Percentiles rank a stretch among this genome's conserved stretches.
Evolutionary conservation across 805 yeast species (phyloP).

Genomic region (Debaryomyces prosopidis): DNA sequence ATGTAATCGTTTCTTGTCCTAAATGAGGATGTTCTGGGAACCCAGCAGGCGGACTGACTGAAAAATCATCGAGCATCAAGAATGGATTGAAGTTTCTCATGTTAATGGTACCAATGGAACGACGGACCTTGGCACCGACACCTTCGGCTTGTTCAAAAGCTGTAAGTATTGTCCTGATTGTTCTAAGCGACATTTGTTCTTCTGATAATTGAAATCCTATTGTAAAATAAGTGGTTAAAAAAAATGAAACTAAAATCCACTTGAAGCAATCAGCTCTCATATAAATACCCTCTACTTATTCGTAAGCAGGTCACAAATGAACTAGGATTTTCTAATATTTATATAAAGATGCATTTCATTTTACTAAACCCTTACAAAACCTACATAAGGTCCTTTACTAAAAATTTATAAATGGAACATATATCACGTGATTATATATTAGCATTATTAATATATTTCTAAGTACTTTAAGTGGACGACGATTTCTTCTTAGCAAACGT

Average conservation of each 20-base stretch:
- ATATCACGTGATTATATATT: not conserved
- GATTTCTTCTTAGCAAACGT: constrained; percentile 40
- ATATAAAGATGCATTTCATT: too few species aligned
- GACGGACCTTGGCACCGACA: constrained; percentile 81
- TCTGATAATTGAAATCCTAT: not conserved
- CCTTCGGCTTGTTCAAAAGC: constrained; percentile 82
- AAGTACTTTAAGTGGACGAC: too few species aligned
- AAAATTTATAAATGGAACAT: not conserved
- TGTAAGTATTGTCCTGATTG: constrained; percentile 29
- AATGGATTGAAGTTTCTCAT: constrained; percentile 81
- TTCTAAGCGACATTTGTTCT: constrained; percentile 23
- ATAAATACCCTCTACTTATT: constrained; percentile 3
- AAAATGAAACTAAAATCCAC: constrained; percentile 3
- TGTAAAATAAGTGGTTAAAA: constrained; percentile 1
- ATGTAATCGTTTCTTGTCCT: constrained; percentile 41
- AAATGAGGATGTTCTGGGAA: constrained; percentile 43
- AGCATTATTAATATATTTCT: too few species aligned
- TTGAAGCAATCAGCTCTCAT: constrained; percentile 1
- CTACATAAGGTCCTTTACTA: not conserved
- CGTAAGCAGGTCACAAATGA: not conserved
- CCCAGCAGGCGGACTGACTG: constrained; percentile 63
- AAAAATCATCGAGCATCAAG: constrained; percentile 78
- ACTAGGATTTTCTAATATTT: too few species aligned
- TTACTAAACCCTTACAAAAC: too few species aligned
- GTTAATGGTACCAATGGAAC: constrained; percentile 70